phyloP scores from a whole-genome alignment of 1,284 basidiomycete species.

The Blastosporella zonata region DNA sequence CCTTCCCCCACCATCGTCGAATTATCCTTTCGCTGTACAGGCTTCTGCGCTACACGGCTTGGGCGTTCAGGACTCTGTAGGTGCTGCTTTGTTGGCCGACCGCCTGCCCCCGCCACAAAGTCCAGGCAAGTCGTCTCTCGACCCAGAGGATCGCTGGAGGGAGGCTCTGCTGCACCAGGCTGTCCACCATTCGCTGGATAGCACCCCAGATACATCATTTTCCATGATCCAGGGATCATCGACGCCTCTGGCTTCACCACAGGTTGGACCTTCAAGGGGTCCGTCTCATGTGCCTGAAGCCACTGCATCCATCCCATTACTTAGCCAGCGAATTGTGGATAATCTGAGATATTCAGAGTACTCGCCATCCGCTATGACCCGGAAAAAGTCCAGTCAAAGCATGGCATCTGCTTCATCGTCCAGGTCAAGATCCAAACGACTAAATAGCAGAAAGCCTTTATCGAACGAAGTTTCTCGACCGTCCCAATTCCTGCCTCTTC shows the following conservation, averaged over 20 bases:
- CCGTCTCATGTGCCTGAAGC: slow-evolving; percentile 17
- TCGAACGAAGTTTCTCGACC: slow-evolving; percentile 27
- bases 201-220: slow-evolving; percentile 26
- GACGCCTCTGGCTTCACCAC: slow-evolving; percentile 31
- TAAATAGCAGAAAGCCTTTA: slow-evolving; percentile 14
- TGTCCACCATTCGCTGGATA: slow-evolving; percentile 66
- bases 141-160: slow-evolving; percentile 64
- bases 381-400: slow-evolving; percentile 29
- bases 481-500: slow-evolving; percentile 41
- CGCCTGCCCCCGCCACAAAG: slow-evolving; percentile 62
- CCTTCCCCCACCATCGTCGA: slow-evolving; percentile 58
- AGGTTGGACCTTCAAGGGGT: slow-evolving; percentile 14
- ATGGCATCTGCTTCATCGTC: slow-evolving; percentile 18
- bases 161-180: slow-evolving; percentile 68
- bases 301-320: slow-evolving; percentile 19
- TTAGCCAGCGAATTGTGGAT: slow-evolving; percentile 35
- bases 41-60: slow-evolving; percentile 66
- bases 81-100: slow-evolving; percentile 69
- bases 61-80: slow-evolving; percentile 66
- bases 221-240: slow-evolving; percentile 25
- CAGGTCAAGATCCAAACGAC: slow-evolving; percentile 23
- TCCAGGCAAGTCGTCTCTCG: slow-evolving; percentile 55
- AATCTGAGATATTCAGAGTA: slow-evolving; percentile 28
- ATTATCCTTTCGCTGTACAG: slow-evolving; percentile 71
- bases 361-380: slow-evolving; percentile 20